Percentiles rank a stretch among this genome's conserved stretches.
phyloP scores from a whole-genome alignment of 1,284 basidiomycete genomes.

The Wolfiporia cocos region DNA sequence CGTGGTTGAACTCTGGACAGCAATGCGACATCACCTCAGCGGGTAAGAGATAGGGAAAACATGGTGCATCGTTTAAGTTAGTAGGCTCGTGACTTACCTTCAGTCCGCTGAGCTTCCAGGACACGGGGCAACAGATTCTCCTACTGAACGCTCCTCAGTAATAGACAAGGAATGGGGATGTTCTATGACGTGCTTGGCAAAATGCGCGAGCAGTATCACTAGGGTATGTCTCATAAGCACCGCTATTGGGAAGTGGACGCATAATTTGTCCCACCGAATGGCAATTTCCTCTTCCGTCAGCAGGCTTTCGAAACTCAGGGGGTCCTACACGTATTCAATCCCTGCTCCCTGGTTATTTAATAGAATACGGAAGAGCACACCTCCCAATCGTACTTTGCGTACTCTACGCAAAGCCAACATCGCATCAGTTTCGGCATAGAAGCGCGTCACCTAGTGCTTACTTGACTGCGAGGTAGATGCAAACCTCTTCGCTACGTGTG shows the following conservation, averaged over 20 bases:
- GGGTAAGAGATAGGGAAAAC: background rate
- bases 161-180: background rate
- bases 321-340: slow-evolving; percentile 50
- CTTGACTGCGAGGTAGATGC: too few relatives aligned
- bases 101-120: slow-evolving; percentile 81
- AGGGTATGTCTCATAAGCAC: background rate
- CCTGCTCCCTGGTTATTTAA: too few relatives aligned
- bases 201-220: slow-evolving; percentile 84
- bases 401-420: slow-evolving; percentile 30
- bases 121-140: slow-evolving; percentile 83
- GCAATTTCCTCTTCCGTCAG: slow-evolving; percentile 90
- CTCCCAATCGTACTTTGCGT: slow-evolving; percentile 67
- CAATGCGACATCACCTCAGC: background rate
- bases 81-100: slow-evolving; percentile 44
- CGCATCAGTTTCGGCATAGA: too few relatives aligned
- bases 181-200: slow-evolving; percentile 59
- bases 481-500: too few relatives aligned
- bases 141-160: slow-evolving; percentile 30
- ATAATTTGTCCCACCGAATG: slow-evolving; percentile 56
- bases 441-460: too few relatives aligned
- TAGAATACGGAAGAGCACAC: slow-evolving; percentile 26
- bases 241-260: background rate
- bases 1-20: slow-evolving; percentile 69
- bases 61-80: background rate
- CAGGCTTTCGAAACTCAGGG: slow-evolving; percentile 68